Evolutionary conservation across 1,284 basidiomycete species (phyloP).

Genomic region (Rhizopogon parksii): DNA sequence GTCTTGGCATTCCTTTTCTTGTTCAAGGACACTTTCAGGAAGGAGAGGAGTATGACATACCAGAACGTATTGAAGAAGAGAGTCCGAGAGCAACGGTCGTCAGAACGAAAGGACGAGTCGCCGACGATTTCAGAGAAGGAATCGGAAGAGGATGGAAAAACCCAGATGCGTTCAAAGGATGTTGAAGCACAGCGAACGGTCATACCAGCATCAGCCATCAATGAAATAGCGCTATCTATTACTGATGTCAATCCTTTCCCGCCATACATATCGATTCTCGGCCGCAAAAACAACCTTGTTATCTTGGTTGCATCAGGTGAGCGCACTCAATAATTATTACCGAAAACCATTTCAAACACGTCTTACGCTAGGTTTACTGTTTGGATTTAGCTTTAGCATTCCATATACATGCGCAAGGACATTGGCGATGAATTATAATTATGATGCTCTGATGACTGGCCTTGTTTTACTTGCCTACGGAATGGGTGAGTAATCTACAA

Average conservation of each 20-base stretch:
- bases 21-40: conserved; percentile 79
- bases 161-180: conserved; percentile 6
- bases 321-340: conserved; percentile 13
- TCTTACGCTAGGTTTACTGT: conserved; percentile 47
- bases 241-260: conserved; percentile 65
- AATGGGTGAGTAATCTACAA: conserved; percentile 36
- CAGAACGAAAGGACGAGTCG: conserved; percentile 7
- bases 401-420: conserved; percentile 70
- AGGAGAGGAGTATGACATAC: conserved; percentile 69
- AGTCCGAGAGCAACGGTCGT: conserved; percentile 1
- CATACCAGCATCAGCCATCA: conserved; percentile 10
- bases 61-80: conserved; percentile 47
- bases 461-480: conserved; percentile 74
- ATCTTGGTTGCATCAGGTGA: conserved; percentile 62
- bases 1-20: conserved; percentile 56
- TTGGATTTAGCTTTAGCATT: conserved; percentile 64
- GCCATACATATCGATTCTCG: conserved; percentile 49
- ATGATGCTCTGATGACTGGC: conserved; percentile 69
- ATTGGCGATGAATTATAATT: conserved; percentile 57
- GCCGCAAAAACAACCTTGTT: conserved; percentile 55
- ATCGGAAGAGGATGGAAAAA: conserved; percentile 2
- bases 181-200: conserved; percentile 16
- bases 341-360: background rate
- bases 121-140: conserved; percentile 8
- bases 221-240: conserved; percentile 49